Conservation (phyloP, 106 monocot species). For the Amphibolis antarctica region DNA sequence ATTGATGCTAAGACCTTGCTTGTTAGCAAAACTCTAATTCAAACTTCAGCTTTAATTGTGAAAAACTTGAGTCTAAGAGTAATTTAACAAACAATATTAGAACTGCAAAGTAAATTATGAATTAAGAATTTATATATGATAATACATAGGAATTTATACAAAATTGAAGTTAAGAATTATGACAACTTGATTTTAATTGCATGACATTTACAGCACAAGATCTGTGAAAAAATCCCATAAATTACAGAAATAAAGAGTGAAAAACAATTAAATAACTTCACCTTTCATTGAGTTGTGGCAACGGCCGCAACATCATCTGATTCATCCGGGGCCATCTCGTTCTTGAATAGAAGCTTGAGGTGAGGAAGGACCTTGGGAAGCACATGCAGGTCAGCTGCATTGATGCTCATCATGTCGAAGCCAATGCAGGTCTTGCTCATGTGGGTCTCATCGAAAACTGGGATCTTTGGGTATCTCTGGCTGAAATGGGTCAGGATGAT, state of each 20-base stretch:
- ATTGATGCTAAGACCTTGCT: too few species aligned
- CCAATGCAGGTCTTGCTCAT: constrained; percentile 84
- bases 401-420: constrained; percentile 93
- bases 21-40: too few species aligned
- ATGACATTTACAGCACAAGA: neutral
- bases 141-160: too few species aligned
- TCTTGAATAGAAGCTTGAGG: constrained; percentile 72
- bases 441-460: constrained; percentile 69
- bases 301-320: constrained; percentile 31
- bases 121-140: too few species aligned
- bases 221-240: neutral
- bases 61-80: too few species aligned
- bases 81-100: too few species aligned
- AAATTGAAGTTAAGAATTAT: too few species aligned
- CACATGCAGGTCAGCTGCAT: constrained; percentile 57
- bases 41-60: too few species aligned
- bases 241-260: too few species aligned
- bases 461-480: constrained; percentile 93
- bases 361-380: constrained; percentile 72
- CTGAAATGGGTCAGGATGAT: constrained; percentile 90
- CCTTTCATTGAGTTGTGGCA: constrained; percentile 9
- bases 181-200: too few species aligned
- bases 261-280: neutral
- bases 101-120: too few species aligned
- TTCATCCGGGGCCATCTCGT: constrained; percentile 55